Conservation (phyloP, 768 basidiomycete species). For the Lyophyllum semitale region DNA sequence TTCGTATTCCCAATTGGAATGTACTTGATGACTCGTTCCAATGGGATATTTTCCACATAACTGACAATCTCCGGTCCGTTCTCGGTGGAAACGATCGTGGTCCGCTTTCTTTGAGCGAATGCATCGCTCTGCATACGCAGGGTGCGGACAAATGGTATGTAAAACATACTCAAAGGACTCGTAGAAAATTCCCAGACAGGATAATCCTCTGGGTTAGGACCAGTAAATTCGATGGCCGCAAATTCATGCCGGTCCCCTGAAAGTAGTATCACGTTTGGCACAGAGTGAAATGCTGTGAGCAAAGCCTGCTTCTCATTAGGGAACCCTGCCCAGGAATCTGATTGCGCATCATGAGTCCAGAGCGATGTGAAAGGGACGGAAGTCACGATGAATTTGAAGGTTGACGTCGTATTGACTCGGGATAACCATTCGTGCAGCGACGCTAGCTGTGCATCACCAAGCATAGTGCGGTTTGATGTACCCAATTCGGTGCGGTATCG, state of each 20-base stretch:
- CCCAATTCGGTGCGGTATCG: constrained; percentile 17
- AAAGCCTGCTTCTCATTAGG: constrained; percentile 58
- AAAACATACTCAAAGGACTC: constrained; percentile 70
- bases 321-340: constrained; percentile 75
- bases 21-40: constrained; percentile 59
- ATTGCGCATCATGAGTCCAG: constrained; percentile 62
- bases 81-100: constrained; percentile 26
- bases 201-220: constrained; percentile 34
- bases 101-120: constrained; percentile 36
- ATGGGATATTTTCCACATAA: constrained; percentile 42
- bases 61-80: constrained; percentile 23
- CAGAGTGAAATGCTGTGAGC: constrained; percentile 57
- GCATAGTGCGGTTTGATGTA: constrained; percentile 52
- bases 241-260: constrained; percentile 83
- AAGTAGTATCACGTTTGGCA: constrained; percentile 71
- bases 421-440: constrained; percentile 66
- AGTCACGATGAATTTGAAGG: constrained; percentile 77
- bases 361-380: constrained; percentile 77
- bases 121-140: constrained; percentile 46
- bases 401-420: constrained; percentile 66
- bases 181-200: constrained; percentile 67
- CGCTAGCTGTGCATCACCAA: constrained; percentile 64
- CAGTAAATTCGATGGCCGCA: constrained; percentile 64
- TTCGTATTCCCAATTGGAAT: constrained; percentile 68
- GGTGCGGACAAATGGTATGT: constrained; percentile 61